Conservation (phyloP, 1,284 basidiomycete genomes). For the Sanghuangporus weigelae region DNA sequence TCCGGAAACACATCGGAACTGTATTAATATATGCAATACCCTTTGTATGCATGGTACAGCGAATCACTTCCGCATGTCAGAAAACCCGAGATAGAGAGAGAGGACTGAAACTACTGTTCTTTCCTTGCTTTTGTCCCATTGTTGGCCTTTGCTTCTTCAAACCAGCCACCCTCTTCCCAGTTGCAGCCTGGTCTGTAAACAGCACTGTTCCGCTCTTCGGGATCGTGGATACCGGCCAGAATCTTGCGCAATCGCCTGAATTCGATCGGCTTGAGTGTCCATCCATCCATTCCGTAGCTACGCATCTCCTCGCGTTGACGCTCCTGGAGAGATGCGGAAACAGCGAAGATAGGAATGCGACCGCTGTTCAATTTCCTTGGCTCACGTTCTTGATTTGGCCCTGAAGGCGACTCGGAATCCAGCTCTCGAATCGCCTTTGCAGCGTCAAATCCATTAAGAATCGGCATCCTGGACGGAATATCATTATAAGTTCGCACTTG, state of each 20-base stretch:
- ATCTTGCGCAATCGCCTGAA: conserved; percentile 65
- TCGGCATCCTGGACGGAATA: conserved; percentile 63
- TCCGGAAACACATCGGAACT: too few relatives aligned
- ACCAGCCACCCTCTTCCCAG: conserved; percentile 74
- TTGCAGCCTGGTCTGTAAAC: conserved; percentile 53
- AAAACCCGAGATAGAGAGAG: too few relatives aligned
- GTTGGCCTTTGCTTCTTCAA: background rate
- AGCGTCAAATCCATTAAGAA: conserved; percentile 74
- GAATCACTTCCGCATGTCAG: too few relatives aligned
- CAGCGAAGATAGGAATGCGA: conserved; percentile 79
- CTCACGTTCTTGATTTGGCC: conserved; percentile 21
- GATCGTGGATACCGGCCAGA: conserved; percentile 55
- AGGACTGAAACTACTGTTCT: background rate
- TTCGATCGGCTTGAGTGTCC: conserved; percentile 85
- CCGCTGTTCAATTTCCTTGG: conserved; percentile 55
- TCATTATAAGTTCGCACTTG: background rate
- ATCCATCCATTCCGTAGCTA: conserved; percentile 71
- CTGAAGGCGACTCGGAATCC: conserved; percentile 34
- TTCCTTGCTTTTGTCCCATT: background rate
- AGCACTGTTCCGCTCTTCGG: conserved; percentile 45
- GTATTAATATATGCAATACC: too few relatives aligned
- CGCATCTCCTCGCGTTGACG: conserved; percentile 55
- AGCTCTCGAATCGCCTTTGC: conserved; percentile 64
- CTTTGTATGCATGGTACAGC: too few relatives aligned
- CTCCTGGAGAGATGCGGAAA: conserved; percentile 74